Base-by-base conservation (phyloP, 1,284 basidiomycete genomes). In the Boletus holoroseus region DNA sequence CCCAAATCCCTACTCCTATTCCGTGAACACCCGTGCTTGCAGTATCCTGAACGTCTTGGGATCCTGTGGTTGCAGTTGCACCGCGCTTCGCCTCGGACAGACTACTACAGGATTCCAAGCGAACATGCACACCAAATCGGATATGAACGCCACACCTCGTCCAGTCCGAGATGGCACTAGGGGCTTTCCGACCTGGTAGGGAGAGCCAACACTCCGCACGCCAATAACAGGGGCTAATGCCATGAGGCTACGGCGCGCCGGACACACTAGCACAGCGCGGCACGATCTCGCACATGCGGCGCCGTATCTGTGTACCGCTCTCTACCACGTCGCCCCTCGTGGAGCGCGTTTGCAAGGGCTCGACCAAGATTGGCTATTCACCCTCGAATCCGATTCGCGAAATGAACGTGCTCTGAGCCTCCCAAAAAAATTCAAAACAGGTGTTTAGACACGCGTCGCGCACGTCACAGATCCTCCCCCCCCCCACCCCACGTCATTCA, bases 301-400 rank as follows among this genome's bases (percentile, higher is more conserved):
- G 5, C 39, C 30, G 34, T 44, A 42, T 51, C 34, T 34, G 39
- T 34, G 15, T 26, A 58, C 36, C 45, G 36, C n/a, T 22, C 49
- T 32, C n/a, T 28, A 9, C 41, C 31, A 8, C 45, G 16, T 34
- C 31, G 24, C 8, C 7, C 44, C 47, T 49, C 50, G 49, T 53
- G 59, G 56, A 34, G 26, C 30, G 27, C 35, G 40, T 38, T 32
- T 3, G 13, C 38, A 30, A 42, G 35, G 39, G 41, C 32, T 27
- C 48, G 28, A 13, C n/a, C 60, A 27, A 61, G 60, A 64, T 61
- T 62, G 60, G 52, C 47, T 58, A 50, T 15, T 26, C 30, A 46
- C 51, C 62, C 58, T 58, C 49, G 55, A 63, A 55, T 61, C 51
- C 34, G 54, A 64, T 61, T 58, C 55, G 49, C 62, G 59, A 55